phyloP scores from a whole-genome alignment of 2,329 filamentous ascomycete species.

The Diaporthe vexans region DNA sequence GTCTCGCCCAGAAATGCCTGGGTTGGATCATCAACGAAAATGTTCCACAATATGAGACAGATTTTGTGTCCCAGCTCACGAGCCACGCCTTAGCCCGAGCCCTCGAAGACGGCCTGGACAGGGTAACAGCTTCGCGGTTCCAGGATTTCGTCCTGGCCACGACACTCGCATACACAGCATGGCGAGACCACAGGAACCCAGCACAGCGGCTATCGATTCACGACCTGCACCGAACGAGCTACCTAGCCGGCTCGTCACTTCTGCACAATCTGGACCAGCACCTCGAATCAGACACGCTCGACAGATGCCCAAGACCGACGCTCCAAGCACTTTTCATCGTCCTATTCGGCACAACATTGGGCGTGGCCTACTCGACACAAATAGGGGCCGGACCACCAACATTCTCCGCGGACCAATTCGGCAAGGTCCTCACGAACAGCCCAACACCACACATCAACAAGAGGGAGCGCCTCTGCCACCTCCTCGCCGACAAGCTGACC shows the following conservation, averaged over 20 bases:
- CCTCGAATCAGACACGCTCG: not conserved
- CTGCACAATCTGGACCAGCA: slow-evolving; percentile 26
- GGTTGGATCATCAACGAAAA: slow-evolving; percentile 16
- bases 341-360: slow-evolving; percentile 23
- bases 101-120: slow-evolving; percentile 6
- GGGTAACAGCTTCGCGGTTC: not conserved
- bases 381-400: not conserved
- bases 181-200: slow-evolving; percentile 15
- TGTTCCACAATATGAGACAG: slow-evolving; percentile 1
- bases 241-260: slow-evolving; percentile 24
- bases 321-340: slow-evolving; percentile 15
- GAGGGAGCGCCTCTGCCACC: slow-evolving; percentile 31
- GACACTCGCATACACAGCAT: slow-evolving; percentile 28
- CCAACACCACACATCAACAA: not conserved
- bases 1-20: slow-evolving; percentile 17
- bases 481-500: slow-evolving; percentile 13
- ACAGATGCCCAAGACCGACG: not conserved
- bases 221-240: slow-evolving; percentile 9
- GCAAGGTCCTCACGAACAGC: not conserved
- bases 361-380: slow-evolving; percentile 19
- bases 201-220: slow-evolving; percentile 8
- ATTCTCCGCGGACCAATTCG: not conserved
- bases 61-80: slow-evolving; percentile 15
- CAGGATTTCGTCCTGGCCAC: slow-evolving; percentile 28
- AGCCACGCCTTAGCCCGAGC: slow-evolving; percentile 1